These are phyloP conservation scores for Collybiopsis luxurians DNA, from an alignment of 768 basidiomycete species.

Conservation along the genomic window DNA sequence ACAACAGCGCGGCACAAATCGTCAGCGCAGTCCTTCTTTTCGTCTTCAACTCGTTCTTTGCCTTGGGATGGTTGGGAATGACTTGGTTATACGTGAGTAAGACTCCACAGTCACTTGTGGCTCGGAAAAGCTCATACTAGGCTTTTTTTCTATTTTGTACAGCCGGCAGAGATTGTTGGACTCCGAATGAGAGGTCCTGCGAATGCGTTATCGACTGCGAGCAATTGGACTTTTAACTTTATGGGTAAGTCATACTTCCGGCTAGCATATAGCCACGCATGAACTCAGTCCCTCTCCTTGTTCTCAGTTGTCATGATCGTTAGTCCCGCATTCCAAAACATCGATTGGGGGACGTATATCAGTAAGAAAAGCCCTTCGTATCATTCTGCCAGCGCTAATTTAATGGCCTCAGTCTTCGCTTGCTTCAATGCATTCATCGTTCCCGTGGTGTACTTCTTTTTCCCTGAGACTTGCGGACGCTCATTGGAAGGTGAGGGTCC, in stretches of 20 bases:
- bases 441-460: slow-evolving; percentile 57
- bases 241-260: slow-evolving; percentile 15
- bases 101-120: too few species aligned
- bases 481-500: slow-evolving; percentile 44
- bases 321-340: slow-evolving; percentile 55
- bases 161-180: slow-evolving; percentile 68
- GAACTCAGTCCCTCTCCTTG: background rate
- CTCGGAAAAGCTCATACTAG: background rate
- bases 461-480: slow-evolving; percentile 59
- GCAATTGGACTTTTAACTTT: slow-evolving; percentile 61
- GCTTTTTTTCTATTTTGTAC: too few species aligned
- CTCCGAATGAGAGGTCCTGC: slow-evolving; percentile 61
- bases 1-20: slow-evolving; percentile 44
- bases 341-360: slow-evolving; percentile 60
- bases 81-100: slow-evolving; percentile 68
- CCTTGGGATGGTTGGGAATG: slow-evolving; percentile 69
- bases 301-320: slow-evolving; percentile 55
- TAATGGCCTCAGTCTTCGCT: too few species aligned
- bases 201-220: slow-evolving; percentile 57
- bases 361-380: too few species aligned
- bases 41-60: slow-evolving; percentile 73
- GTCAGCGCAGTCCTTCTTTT: slow-evolving; percentile 57
- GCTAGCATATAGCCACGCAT: background rate
- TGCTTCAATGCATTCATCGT: slow-evolving; percentile 54
- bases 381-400: too few species aligned